Base-by-base conservation (phyloP, 345 rosid genomes). In the Sisymbrium irio region DNA sequence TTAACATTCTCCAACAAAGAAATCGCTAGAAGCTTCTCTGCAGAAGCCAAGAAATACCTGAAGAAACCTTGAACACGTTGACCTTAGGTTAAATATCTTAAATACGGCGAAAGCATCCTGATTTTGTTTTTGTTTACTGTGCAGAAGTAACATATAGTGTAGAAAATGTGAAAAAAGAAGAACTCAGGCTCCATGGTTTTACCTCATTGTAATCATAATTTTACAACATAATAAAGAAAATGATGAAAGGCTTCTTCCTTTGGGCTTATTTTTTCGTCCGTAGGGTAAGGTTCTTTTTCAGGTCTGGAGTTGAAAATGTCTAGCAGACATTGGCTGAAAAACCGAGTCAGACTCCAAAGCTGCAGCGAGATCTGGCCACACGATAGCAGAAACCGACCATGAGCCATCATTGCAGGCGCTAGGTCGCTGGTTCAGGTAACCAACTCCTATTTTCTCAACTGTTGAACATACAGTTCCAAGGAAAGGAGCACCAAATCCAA, bases 381-480 rank as follows among this genome's bases (percentile, higher is more conserved):
- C 22, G 41, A 90, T 87, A 25, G 97, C 89, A 0, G 95, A 88
- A 18, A 88, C 75, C 0, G 87, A 82, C 97, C 97, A 93, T 0
- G 97, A 93, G 50, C 93, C 97, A 60, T 88, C 91, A 36, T 75
- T 74, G 20, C 56, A 69, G 49, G 86, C 97, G 53, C 96, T 93
- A 10, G 82, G 83, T 77, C 97, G 86, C 69, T 90, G 97, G 78
- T 88, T 90, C 72, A 93, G 82, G 83, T 87, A 88, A 17, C 86
- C 85, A 13, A 90, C 92, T 57, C 89, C 98, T 3, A 83, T 82
- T 56, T 78, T 90, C 69, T 88, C 87, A 37, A 88, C 58, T 3
- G 86, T 84, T 13, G 92, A 82, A 70, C 82, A 81, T 20, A 83
- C 85, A 0, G 92, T 85, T 14, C 93, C 97, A 10, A 93, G 75